Evolutionary conservation across 768 basidiomycete genomes (phyloP).

Genomic region (Panaeolus cyanescens): DNA sequence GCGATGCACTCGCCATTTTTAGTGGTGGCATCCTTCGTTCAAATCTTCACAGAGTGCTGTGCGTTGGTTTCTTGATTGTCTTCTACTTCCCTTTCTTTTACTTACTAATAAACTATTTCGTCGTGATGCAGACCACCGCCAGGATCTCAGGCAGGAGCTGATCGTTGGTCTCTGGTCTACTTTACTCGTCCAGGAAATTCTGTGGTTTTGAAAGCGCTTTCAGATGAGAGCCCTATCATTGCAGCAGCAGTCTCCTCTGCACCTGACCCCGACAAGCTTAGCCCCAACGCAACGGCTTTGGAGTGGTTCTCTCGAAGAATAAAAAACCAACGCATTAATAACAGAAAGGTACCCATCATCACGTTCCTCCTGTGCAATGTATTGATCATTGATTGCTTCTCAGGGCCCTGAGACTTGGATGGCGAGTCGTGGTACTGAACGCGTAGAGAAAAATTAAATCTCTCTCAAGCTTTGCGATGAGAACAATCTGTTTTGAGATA

Average conservation of each 20-base stretch:
- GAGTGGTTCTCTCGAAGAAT: slow-evolving; percentile 49
- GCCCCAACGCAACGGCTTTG: slow-evolving; percentile 36
- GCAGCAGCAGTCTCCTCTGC: slow-evolving; percentile 42
- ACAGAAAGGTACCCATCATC: slow-evolving; percentile 45
- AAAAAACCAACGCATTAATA: slow-evolving; percentile 45
- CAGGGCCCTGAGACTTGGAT: slow-evolving; percentile 50
- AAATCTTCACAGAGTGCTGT: slow-evolving; percentile 66
- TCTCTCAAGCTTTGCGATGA: not conserved
- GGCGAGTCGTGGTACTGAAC: slow-evolving; percentile 46
- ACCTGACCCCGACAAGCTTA: slow-evolving; percentile 34
- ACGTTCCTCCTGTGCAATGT: slow-evolving; percentile 4
- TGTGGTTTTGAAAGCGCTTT: slow-evolving; percentile 49
- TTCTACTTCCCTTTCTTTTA: no score
- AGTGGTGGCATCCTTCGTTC: slow-evolving; percentile 67
- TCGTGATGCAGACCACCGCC: slow-evolving; percentile 51
- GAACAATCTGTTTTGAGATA: no score
- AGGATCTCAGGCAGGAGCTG: slow-evolving; percentile 48
- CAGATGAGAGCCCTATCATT: slow-evolving; percentile 51
- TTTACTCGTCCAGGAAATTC: slow-evolving; percentile 65
- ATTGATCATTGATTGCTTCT: not conserved
- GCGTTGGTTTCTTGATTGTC: slow-evolving; percentile 19
- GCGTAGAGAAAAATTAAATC: slow-evolving; percentile 10
- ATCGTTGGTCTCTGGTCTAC: slow-evolving; percentile 70
- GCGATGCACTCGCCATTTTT: slow-evolving; percentile 62
- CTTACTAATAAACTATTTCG: not conserved